Base-by-base conservation (phyloP, 2,329 filamentous ascomycete species). In the Mycosphaerella arachidis region DNA sequence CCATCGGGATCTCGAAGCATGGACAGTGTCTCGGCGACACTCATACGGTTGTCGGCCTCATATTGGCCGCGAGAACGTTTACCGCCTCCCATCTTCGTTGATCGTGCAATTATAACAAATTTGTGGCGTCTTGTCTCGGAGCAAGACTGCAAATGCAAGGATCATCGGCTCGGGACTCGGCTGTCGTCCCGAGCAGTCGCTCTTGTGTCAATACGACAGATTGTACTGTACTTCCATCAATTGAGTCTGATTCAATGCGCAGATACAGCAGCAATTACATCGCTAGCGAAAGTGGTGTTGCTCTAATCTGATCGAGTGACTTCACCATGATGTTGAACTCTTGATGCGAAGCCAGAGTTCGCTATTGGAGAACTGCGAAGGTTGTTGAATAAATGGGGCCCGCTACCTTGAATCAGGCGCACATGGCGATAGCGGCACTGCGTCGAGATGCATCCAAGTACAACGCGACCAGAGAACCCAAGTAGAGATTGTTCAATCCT, bases 11-110 rank as follows among this genome's bases (percentile, higher is more conserved):
- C 57, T 57, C 63, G 60, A 29, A 71, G 55, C 37, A 60, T 59
- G 56, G 69, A 60, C 27, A 71, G 60, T 7, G 69, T 70, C 46
- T 67, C 65, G 50, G 65, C 68, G 24, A 71, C 62, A 31, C 69
- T 66, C 58, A 67, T 58, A 6, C 61, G 54, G 46, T 65, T 63
- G 33, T 68, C 64, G 48, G 48, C 46, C 37, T 69, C 67, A 55
- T 63, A 66, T 18, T 71, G 66, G 55, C 63, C 65, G 45, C 63
- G 69, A 46, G 70, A 68, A 40, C 71, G 65, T 61, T 73, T 73
- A 16, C 66, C 60, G 24, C 63, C 63, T n/a, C 59, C 53, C 68
- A 70, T 70, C 4, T 6, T 59, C 35, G 31, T 54, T 18, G 16
- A 43, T 45, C 37, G 20, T 16, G 24, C 6, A 27, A 6, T 6